Conservation (phyloP, 495 filamentous ascomycete genomes). For the Xylaria flabelliformis region DNA sequence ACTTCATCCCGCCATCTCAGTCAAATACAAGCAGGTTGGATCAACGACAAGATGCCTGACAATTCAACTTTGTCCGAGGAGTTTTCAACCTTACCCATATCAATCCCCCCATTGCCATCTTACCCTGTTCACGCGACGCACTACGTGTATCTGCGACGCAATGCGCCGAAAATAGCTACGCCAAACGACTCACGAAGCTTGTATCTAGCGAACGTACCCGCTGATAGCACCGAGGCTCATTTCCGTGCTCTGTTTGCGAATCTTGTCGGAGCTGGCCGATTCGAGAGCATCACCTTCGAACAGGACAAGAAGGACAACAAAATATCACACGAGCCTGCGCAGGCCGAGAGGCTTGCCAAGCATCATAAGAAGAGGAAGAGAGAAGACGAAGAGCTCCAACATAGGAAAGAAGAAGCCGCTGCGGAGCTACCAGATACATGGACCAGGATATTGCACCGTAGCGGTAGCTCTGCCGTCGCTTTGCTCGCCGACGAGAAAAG, state of each 20-base stretch:
- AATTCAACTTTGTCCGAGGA: constrained; percentile 38
- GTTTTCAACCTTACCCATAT: constrained; percentile 60
- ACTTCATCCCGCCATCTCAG: not conserved
- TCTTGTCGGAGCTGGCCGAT: constrained; percentile 72
- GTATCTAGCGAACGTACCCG: constrained; percentile 85
- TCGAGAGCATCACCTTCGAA: constrained; percentile 80
- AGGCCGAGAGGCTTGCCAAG: constrained; percentile 45
- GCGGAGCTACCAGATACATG: constrained; percentile 70
- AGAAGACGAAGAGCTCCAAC: constrained; percentile 57
- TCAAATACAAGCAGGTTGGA: not conserved
- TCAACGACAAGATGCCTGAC: constrained; percentile 8
- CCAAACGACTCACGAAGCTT: constrained; percentile 75
- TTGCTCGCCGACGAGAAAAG: constrained; percentile 81
- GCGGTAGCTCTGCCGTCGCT: constrained; percentile 79
- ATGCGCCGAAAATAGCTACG: constrained; percentile 78
- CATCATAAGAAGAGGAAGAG: constrained; percentile 75
- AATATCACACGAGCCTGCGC: constrained; percentile 44
- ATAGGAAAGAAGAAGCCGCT: constrained; percentile 57
- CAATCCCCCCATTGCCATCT: constrained; percentile 66
- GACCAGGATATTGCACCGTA: constrained; percentile 72
- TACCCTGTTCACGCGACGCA: constrained; percentile 69
- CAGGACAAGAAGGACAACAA: constrained; percentile 45
- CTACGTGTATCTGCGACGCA: constrained; percentile 84
- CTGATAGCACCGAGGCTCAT: constrained; percentile 80
- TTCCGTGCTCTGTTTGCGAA: constrained; percentile 74